Percentiles rank a stretch among this genome's conserved stretches.
Conservation (phyloP, 441 rosid species). For the Populus trichocarpa region DNA sequence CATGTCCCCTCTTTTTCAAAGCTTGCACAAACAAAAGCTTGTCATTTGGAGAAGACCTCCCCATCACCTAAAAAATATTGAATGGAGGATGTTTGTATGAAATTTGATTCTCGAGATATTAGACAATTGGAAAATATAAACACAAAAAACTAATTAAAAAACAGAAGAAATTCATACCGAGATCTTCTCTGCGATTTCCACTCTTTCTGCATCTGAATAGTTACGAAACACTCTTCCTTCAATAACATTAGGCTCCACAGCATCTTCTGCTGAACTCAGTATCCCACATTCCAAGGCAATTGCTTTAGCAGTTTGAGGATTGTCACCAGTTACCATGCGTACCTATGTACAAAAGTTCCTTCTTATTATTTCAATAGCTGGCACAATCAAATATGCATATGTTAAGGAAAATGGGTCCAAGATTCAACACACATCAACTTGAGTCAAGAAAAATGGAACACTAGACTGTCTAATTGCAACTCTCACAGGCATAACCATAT, state of each 20-base stretch:
- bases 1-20: conserved; percentile 70
- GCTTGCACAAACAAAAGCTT: conserved; percentile 95
- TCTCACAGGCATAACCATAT: not conserved
- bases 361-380: not conserved
- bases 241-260: conserved; percentile 63
- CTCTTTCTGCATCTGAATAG: conserved; percentile 54
- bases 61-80: conserved; percentile 73
- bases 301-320: conserved; percentile 87
- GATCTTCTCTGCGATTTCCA: conserved; percentile 64
- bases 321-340: conserved; percentile 99
- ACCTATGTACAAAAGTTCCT: conserved; percentile 39
- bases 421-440: not conserved
- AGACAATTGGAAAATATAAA: not conserved
- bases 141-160: not conserved
- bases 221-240: conserved; percentile 83
- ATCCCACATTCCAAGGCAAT: conserved; percentile 97
- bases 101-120: not conserved
- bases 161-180: conserved; percentile 41
- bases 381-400: not conserved
- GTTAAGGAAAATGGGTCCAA: no score
- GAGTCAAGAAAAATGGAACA: not conserved
- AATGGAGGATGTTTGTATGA: conserved; percentile 1
- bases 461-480: not conserved
- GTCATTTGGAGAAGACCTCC: conserved; percentile 91
- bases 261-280: conserved; percentile 51